Base-by-base conservation (phyloP, 352 stramenopile species). In the Globisporangium megalacanthum region DNA sequence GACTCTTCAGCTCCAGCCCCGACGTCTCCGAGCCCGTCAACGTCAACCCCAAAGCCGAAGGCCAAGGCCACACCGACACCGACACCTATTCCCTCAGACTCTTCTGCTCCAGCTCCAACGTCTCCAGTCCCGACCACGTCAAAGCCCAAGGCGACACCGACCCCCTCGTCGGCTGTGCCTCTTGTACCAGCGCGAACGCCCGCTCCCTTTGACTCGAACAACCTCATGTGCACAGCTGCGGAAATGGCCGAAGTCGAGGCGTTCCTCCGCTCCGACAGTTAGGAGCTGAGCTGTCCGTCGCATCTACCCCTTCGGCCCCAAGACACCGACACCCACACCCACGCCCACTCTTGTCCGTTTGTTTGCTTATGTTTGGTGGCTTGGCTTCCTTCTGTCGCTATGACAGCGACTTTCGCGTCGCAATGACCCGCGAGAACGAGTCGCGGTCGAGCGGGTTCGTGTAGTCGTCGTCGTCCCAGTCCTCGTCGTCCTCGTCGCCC, bases 401-500 rank as follows among this genome's bases (percentile, higher is more conserved):
- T 22, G 45, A 45, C 41, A 62, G 54, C 35, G 69, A 72, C 31
- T 75, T 70, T 44, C 66, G 57, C 55, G 62, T 69, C 50, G 61
- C 60, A 37, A 74, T 72, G 20, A 70, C 60, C 2, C 62, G 60
- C 15, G 64, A 54, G 52, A 74, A 77, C 20, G 69, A 72, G n/a
- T 70, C 56, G 15, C 58, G 69, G 29, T 72, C 61, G 22, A 67
- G 36, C 8, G 63, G 63, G 31, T 65, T 71, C 31, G 19, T 44
- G 48, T 69, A 70, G 54, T 59, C 54, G 17, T 39, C 55, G 17
- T 37, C 47, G 11, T 64, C 56, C 37, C 56, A 65, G 41, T 62
- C 37, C 14, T 53, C 41, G 5, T 65, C 17, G 13, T 62, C 54
- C 33, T 50, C 31, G 22, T 54, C 39, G 11, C 42, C 6, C 0